Conservation (phyloP, 2,329 filamentous ascomycete species). For the Didymella sp. region DNA sequence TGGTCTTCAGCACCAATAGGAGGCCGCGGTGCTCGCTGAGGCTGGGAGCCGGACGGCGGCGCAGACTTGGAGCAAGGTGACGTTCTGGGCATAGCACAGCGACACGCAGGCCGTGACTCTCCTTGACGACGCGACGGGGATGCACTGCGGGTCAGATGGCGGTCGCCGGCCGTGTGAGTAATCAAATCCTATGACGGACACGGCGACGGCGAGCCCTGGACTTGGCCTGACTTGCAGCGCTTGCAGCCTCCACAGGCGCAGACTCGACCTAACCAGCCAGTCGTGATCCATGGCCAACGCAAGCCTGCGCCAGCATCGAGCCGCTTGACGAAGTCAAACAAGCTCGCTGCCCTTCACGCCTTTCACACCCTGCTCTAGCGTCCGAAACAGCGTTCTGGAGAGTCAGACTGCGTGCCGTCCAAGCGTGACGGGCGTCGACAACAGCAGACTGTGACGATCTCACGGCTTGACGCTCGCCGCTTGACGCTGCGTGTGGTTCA, state of each 20-base stretch:
- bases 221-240: slow-evolving; percentile 11
- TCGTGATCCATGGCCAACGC: slow-evolving; percentile 3
- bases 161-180: slow-evolving; percentile 25
- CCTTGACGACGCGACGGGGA: slow-evolving; percentile 12
- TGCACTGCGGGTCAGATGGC: slow-evolving; percentile 33
- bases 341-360: background rate
- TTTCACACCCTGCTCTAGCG: slow-evolving; percentile 11
- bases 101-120: slow-evolving; percentile 16
- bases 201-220: slow-evolving; percentile 14
- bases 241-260: slow-evolving; percentile 3
- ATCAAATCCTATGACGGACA: slow-evolving; percentile 22
- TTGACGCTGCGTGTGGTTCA: slow-evolving; percentile 9
- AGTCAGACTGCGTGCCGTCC: slow-evolving; percentile 17
- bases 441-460: slow-evolving; percentile 9
- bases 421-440: slow-evolving; percentile 6
- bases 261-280: background rate
- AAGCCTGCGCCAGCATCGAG: slow-evolving; percentile 9
- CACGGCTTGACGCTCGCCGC: background rate
- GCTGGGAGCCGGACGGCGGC: slow-evolving; percentile 19
- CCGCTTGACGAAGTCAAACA: background rate
- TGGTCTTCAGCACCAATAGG: slow-evolving; percentile 12
- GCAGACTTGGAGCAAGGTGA: slow-evolving; percentile 11
- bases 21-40: slow-evolving; percentile 9
- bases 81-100: slow-evolving; percentile 17
- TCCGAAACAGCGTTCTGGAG: slow-evolving; percentile 13